Conservation (phyloP, 2,329 filamentous ascomycete genomes). For the Stagonosporopsis rhizophila region DNA sequence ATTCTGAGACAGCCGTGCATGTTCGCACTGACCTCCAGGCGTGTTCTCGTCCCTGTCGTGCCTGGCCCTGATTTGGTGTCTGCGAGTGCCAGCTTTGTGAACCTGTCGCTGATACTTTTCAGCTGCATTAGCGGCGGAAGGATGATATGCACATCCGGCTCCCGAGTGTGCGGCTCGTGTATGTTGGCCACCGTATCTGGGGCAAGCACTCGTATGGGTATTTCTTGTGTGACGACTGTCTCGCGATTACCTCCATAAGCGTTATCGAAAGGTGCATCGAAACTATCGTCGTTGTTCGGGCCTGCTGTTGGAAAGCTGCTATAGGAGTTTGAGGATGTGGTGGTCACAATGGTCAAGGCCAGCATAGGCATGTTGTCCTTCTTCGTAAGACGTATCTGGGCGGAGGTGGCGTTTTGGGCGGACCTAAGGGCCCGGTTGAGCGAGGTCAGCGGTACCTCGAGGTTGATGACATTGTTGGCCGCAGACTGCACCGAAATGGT, state of each 20-base stretch:
- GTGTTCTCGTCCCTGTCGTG: conserved; percentile 49
- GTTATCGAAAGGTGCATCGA: conserved; percentile 35
- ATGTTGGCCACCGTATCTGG: conserved; percentile 87
- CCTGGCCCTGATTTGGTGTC: conserved; percentile 48
- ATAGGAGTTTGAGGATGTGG: conserved; percentile 61
- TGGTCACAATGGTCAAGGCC: conserved; percentile 86
- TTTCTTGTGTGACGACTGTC: conserved; percentile 92
- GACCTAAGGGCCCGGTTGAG: conserved; percentile 92
- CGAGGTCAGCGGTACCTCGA: conserved; percentile 88
- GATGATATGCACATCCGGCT: conserved; percentile 93
- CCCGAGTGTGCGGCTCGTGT: conserved; percentile 87
- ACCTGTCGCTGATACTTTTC: conserved; percentile 93
- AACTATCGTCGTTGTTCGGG: conserved; percentile 36
- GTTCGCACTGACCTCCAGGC: conserved; percentile 87
- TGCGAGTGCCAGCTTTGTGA: conserved; percentile 75
- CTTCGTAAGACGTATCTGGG: conserved; percentile 89
- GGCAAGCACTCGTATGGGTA: conserved; percentile 90
- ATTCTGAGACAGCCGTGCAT: conserved; percentile 89
- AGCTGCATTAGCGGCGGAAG: conserved; percentile 86
- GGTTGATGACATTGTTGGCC: conserved; percentile 89
- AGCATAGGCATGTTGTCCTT: conserved; percentile 87
- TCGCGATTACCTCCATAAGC: conserved; percentile 70
- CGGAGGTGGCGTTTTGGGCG: conserved; percentile 79
- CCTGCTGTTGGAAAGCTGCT: conserved; percentile 43
- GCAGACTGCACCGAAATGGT: conserved; percentile 88